A percentile compares a stretch with the other conserved stretches of the same genome.
phyloP scores from a whole-genome alignment of 176 grass and related monocot genomes.

The Raddia distichophylla region DNA sequence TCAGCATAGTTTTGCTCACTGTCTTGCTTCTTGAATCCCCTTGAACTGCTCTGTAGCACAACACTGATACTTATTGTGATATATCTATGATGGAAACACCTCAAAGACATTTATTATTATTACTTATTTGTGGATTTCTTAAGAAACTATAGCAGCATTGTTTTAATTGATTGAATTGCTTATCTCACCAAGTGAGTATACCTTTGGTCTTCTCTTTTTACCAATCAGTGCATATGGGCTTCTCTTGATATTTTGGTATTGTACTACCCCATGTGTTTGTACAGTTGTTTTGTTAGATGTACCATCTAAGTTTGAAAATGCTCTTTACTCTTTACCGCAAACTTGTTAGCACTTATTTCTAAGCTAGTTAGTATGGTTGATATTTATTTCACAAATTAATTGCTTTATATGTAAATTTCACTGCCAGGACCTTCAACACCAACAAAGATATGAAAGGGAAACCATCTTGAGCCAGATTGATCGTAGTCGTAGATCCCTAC shows the following conservation, averaged over 20 bases:
- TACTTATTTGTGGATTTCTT: background rate
- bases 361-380: background rate
- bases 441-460: constrained; percentile 84
- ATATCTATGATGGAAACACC: background rate
- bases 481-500: constrained; percentile 59
- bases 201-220: background rate
- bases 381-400: background rate
- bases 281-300: background rate
- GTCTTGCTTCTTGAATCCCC: background rate
- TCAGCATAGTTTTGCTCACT: background rate
- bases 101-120: background rate
- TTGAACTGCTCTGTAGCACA: background rate
- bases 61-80: background rate
- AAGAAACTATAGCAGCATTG: background rate
- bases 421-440: constrained; percentile 74
- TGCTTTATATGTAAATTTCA: background rate
- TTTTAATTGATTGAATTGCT: background rate
- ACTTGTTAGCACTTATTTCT: background rate
- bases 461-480: constrained; percentile 73
- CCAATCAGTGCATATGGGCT: background rate
- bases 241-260: background rate
- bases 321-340: background rate
- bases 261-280: background rate
- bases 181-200: background rate
- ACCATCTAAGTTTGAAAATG: background rate